These are phyloP conservation scores for Linnemannia hyalina DNA, from an alignment of 192 early-diverging fungal genomes.

Conservation along the genomic window DNA sequence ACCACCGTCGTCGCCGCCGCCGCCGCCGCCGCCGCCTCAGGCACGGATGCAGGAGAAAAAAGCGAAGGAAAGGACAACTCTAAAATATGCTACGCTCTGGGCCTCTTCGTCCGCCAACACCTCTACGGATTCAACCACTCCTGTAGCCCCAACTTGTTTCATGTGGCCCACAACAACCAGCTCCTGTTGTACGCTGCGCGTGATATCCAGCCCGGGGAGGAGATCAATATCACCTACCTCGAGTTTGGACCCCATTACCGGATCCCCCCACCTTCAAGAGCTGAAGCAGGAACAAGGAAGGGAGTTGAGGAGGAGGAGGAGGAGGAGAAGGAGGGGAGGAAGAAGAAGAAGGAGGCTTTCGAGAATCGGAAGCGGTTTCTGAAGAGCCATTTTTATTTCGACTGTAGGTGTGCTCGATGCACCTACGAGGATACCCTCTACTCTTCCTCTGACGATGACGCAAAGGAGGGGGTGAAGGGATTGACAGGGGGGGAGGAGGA, in stretches of 20 bases:
- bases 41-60: too few species aligned
- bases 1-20: too few species aligned
- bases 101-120: not conserved
- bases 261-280: not conserved
- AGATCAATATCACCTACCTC: slow-evolving; percentile 29
- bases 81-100: slow-evolving; percentile 13
- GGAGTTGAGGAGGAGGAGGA: not conserved
- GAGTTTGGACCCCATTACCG: slow-evolving; percentile 33
- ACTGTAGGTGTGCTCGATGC: slow-evolving; percentile 24
- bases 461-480: not conserved
- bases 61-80: not conserved
- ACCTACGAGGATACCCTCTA: not conserved
- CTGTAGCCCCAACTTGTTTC: slow-evolving; percentile 26
- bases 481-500: not conserved
- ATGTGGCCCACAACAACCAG: slow-evolving; percentile 15
- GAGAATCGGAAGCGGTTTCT: not conserved
- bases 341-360: not conserved
- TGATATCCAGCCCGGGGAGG: slow-evolving; percentile 13
- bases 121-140: slow-evolving; percentile 24
- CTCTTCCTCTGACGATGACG: not conserved
- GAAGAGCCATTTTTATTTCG: slow-evolving; percentile 24
- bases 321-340: too few species aligned
- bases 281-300: not conserved
- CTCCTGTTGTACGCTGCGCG: slow-evolving; percentile 13
- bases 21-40: too few species aligned